Evolutionary conservation across 371 early-diverging fungal species (phyloP), one percentile per base, ranked within the genome.

Genomic region (Dentiscutata heterogama): DNA sequence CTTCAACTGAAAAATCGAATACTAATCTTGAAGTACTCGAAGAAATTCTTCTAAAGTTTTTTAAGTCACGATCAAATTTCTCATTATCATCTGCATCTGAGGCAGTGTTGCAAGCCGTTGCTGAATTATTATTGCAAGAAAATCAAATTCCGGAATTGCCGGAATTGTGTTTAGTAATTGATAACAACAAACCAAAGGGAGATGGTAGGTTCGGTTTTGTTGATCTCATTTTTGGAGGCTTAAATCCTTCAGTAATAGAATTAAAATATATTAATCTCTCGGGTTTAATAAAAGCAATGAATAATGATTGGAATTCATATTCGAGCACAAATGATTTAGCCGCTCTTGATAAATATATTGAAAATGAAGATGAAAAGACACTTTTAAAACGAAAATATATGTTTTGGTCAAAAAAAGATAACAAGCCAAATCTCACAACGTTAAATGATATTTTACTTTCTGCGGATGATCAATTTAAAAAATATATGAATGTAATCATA

Each of bases 381-480:
- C 72, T 71, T 13, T 53, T 71, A 29, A 25, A 71, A 71, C 11
- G 72, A 27, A 71, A 71, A 51, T 71, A 14, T 46, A 71, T 71
- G 54, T 71, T 71, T 71, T 71, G 72, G 72, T 70, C 70, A 46
- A 70, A 70, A 70, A 22, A 42, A 13, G 20, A 70, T 22, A 70
- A 50, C 25, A n/a, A 46, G 18, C 51, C 70, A 70, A 70, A 50
- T 11, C 11, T n/a, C n/a, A 70, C 46, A 50, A 70, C 25, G n/a
- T 70, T 70, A 70, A 46, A 70, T 70, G 11, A 70, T 13, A 46
- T 50, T 70, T 70, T 70, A 27, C 35, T 31, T 51, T 51, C 14
- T 51, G 51, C 51, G 14, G 51, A 51, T 14, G 42, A 67, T 31
- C 67, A 67, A 67, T 16, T 67, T 31, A 67, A 20, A 39, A 67